These are phyloP conservation scores for Coemansia javaensis DNA, from an alignment of 192 early-diverging fungal genomes.

Conservation along the genomic window DNA sequence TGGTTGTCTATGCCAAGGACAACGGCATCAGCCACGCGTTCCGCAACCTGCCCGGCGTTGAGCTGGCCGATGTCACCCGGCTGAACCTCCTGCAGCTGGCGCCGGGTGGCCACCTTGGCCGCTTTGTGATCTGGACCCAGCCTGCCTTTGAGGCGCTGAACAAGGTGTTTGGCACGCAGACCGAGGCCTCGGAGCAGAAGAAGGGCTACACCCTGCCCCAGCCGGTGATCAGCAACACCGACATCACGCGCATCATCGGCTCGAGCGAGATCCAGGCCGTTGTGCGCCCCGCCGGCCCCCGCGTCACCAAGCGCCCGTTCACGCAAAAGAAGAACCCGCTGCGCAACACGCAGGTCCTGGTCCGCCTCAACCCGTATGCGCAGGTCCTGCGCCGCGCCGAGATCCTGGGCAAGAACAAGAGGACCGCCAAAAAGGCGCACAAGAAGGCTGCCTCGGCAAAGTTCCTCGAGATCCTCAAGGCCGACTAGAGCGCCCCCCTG, in stretches of 20 bases:
- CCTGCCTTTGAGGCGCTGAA: constrained; percentile 88
- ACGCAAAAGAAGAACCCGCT: constrained; percentile 99
- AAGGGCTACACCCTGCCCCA: constrained; percentile 86
- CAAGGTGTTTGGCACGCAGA: constrained; percentile 85
- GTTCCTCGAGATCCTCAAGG: constrained; percentile 52
- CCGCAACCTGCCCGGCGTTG: constrained; percentile 98
- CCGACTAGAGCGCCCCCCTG: constrained; percentile 22
- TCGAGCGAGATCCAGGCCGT: constrained; percentile 95
- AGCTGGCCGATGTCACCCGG: constrained; percentile 81
- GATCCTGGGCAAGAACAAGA: constrained; percentile 56
- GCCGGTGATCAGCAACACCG: constrained; percentile 87
- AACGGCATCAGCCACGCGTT: constrained; percentile 91
- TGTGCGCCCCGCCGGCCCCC: constrained; percentile 75
- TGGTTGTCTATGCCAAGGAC: constrained; percentile 93
- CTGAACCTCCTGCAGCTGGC: constrained; percentile 98
- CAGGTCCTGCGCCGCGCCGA: constrained; percentile 79
- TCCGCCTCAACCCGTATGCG: constrained; percentile 96
- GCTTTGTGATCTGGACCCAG: constrained; percentile 99
- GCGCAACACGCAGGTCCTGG: constrained; percentile 82
- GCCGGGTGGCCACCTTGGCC: constrained; percentile 97
- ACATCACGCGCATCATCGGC: constrained; percentile 93
- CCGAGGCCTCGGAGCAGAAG: constrained; percentile 75
- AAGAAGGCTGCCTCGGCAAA: constrained; percentile 49
- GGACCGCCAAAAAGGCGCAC: constrained; percentile 57
- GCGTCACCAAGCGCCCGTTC: constrained; percentile 84